Evolutionary conservation across 176 grass and related monocot species (phyloP), one percentile per base, ranked within the genome.

Genomic region (Luzula sylvatica): DNA sequence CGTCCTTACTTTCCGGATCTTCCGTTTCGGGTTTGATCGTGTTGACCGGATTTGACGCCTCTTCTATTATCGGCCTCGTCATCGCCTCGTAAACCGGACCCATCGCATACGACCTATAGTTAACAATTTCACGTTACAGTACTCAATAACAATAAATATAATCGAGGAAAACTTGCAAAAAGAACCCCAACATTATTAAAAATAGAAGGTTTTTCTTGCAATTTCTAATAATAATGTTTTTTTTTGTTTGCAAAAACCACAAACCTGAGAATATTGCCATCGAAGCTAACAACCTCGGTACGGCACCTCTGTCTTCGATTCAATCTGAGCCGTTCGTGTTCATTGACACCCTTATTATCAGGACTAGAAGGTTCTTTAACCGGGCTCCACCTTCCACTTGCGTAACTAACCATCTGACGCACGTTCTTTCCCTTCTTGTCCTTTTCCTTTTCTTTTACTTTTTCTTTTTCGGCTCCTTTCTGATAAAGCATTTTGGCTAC

Each of bases 271-370:
- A 70, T 82, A 61, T 58, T 89, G 18, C 84, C 85, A 49, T 96
- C 92, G 52, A 89, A 96, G 59, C 85, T 81, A 32, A 96, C 41
- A 52, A 96, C 81, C 75, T 96, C 75, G 55, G 84, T 82, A 38
- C 20, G 58, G 52, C 71, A 55, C 66, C 74, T 76, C 55, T 86
- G 81, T 38, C 71, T 55, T 54, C 65, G 75, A 65, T 57, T 59
- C 72, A 96, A 58, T 69, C 66, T 89, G 17, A 89, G 68, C 68
- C 74, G 82, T 62, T 74, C 68, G 1, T 89, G 71, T 51, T 78
- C 77, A 61, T 54, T 65, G 46, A 75, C 63, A 61, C 59, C 61
- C 77, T 7, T 27, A 42, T 62, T 43, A 16, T 71, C 50, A 42
- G 81, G 74, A 42, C 74, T 73, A 74, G 71, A 74, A 46, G 86